Evolutionary conservation across 2,329 filamentous ascomycete species (phyloP).

Genomic region (Exophiala lecanii-corni): DNA sequence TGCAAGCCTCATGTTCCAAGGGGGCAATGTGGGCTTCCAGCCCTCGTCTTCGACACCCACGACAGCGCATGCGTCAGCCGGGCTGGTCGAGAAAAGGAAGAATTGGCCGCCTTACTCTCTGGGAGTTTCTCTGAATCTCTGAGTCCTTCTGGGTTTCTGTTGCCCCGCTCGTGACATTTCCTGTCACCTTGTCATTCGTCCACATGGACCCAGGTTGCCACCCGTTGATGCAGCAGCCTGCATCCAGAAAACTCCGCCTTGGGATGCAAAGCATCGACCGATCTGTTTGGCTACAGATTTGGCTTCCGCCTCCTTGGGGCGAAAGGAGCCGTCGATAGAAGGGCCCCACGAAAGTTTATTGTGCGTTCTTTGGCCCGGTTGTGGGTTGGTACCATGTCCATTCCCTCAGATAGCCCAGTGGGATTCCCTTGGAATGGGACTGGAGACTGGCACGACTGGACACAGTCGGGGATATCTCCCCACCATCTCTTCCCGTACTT

Average conservation of each 20-base stretch:
- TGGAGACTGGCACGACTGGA: too few species aligned
- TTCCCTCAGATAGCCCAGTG: too few species aligned
- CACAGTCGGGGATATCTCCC: too few species aligned
- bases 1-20: slow-evolving; percentile 15
- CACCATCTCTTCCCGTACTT: too few species aligned
- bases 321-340: not conserved
- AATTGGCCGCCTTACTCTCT: slow-evolving; percentile 20
- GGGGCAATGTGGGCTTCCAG: too few species aligned
- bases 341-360: too few species aligned
- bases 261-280: not conserved
- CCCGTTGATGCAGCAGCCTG: not conserved
- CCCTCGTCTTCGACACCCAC: slow-evolving; percentile 7
- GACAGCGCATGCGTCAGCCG: slow-evolving; percentile 23
- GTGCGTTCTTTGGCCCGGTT: too few species aligned
- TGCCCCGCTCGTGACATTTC: not conserved
- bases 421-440: too few species aligned
- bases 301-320: slow-evolving; percentile 2
- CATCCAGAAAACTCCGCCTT: not conserved
- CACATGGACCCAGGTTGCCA: not conserved
- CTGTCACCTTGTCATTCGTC: not conserved
- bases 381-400: too few species aligned
- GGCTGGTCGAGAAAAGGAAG: too few species aligned
- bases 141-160: not conserved
- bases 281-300: not conserved
- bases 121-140: slow-evolving; percentile 1